Percentiles rank a stretch among this genome's conserved stretches.
Evolutionary conservation across 208 protist genomes (phyloP).

Genomic region (Vickermania spadyakhi): DNA sequence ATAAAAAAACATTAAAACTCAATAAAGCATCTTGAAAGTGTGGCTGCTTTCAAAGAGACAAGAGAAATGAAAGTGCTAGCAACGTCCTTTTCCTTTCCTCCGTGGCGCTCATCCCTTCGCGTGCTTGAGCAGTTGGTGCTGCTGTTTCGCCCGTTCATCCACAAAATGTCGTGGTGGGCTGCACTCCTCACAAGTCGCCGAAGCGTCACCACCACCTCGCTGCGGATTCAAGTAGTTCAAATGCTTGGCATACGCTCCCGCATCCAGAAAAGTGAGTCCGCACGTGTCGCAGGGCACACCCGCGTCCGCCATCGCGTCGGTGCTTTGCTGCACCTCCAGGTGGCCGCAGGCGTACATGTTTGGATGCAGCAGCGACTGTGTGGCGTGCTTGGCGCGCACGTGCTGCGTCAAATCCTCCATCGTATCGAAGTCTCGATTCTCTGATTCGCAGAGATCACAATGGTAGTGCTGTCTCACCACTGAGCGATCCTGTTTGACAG

Average conservation of each 20-base stretch:
- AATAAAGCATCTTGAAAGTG: too few species aligned
- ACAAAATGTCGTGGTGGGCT: neutral
- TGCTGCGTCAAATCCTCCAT: neutral
- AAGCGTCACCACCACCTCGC: neutral
- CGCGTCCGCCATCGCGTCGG: neutral
- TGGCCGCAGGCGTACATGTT: neutral
- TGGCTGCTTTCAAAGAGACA: too few species aligned
- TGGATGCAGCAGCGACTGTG: neutral
- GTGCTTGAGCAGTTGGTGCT: conserved; percentile 6
- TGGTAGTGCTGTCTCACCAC: neutral
- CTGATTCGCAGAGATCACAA: neutral
- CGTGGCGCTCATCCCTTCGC: conserved; percentile 4
- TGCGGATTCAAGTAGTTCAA: neutral
- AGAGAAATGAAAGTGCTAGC: too few species aligned
- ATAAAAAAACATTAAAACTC: too few species aligned
- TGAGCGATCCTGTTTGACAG: too few species aligned
- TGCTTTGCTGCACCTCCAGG: neutral
- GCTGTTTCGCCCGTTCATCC: neutral
- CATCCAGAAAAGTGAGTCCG: neutral
- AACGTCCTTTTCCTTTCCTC: too few species aligned
- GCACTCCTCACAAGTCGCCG: neutral
- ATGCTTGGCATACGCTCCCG: neutral
- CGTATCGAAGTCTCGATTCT: neutral
- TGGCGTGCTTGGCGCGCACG: neutral
- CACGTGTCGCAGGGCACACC: neutral